Conservation (phyloP, 2,329 filamentous ascomycete species). For the Aspergillus sp. region DNA sequence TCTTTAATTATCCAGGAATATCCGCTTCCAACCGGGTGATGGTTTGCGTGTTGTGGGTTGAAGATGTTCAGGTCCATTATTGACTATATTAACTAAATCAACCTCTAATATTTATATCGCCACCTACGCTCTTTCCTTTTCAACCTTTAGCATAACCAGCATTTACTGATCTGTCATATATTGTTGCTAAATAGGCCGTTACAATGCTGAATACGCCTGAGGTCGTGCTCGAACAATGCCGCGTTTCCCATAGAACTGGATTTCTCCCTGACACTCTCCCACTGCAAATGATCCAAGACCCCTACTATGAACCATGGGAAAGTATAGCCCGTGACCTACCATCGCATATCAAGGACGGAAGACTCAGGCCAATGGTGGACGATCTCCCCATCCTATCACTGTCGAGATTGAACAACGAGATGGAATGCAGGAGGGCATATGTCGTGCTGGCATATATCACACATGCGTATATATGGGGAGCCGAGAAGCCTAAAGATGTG, state of each 20-base stretch:
- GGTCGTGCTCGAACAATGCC: conserved; percentile 57
- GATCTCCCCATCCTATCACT: conserved; percentile 71
- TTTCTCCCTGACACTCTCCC: conserved; percentile 75
- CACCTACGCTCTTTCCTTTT: too few relatives aligned
- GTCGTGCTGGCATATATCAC: conserved; percentile 65
- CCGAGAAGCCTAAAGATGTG: conserved; percentile 60
- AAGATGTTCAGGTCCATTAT: too few relatives aligned
- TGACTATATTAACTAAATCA: too few relatives aligned
- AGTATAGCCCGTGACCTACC: conserved; percentile 68
- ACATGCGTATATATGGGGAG: conserved; percentile 81
- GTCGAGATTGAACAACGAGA: conserved; percentile 62
- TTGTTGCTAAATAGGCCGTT: background rate
- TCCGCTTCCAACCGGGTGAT: too few relatives aligned
- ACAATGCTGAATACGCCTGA: conserved; percentile 20
- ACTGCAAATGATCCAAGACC: conserved; percentile 63
- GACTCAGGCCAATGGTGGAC: conserved; percentile 66
- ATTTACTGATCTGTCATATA: too few relatives aligned
- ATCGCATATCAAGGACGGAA: conserved; percentile 64
- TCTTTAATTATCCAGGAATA: too few relatives aligned
- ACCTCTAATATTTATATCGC: background rate
- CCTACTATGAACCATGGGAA: conserved; percentile 91
- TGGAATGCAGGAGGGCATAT: conserved; percentile 83
- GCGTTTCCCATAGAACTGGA: conserved; percentile 52
- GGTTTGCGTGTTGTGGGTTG: too few relatives aligned
- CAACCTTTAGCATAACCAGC: too few relatives aligned